Evolutionary conservation across 495 filamentous ascomycete species (phyloP), one percentile per base, ranked within the genome.

Genomic region (Lasiosphaeris hirsuta): DNA sequence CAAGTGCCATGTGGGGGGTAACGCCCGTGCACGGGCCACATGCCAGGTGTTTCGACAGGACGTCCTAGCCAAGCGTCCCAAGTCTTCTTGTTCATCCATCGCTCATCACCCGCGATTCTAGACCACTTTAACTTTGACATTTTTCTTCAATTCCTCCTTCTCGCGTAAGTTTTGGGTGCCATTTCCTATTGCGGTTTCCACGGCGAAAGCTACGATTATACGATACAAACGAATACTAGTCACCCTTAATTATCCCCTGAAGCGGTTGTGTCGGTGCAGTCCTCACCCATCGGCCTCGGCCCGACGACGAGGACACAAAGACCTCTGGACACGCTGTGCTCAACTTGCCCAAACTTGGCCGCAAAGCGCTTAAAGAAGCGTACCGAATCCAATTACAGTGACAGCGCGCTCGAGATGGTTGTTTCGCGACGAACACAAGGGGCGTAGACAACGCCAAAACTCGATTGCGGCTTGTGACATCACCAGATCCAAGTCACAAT

Each of bases 401-500:
- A 17, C 10, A 46, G 43, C 43, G 43, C 43, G 43, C 43, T 15
- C 43, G 43, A 46, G 10, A 46, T 56, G 58, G 39, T 47, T 42
- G 34, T 10, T 45, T 46, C 19, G 33, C 14, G 4, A 10, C 39
- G 40, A 47, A 14, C 14, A 33, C 17, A 9, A 18, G 36, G 39
- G 39, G 52, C 42, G 53, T 57, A 53, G 36, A 53, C 35, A 54
- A 42, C 39, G 42, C 18, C 50, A 4, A 36, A 41, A 23, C 39
- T 42, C 23, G 11, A 34, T 54, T 34, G 7, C 15, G 13, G 11
- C 11, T 54, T 17, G 51, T 40, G 51, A 50, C 55, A 44, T 42
- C 55, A 34, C 6, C 18, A 18, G 2, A 42, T 40, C 49, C 46
- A 19, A 38, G 7, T 36, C 7, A 41, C 70, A 33, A 78, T 77